A percentile compares a stretch with the other conserved stretches of the same genome.
Conservation (phyloP, 495 filamentous ascomycete genomes). For the Stereocaulon alpinum region DNA sequence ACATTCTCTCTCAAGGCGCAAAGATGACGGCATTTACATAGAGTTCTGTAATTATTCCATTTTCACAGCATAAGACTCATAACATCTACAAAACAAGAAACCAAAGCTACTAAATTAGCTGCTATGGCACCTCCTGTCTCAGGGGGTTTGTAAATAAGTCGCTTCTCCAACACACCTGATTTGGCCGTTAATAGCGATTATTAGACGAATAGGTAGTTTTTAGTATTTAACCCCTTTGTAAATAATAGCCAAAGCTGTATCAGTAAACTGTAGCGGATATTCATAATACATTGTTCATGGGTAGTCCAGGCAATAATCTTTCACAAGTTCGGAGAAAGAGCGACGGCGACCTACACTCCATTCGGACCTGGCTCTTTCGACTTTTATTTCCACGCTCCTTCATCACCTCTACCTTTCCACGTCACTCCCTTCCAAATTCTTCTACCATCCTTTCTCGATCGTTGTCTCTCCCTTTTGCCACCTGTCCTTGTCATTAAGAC, state of each 20-base stretch:
- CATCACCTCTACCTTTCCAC: conserved; percentile 29
- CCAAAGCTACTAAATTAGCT: too few species aligned
- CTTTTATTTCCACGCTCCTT: conserved; percentile 21
- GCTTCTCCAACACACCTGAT: background rate
- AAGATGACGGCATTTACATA: too few species aligned
- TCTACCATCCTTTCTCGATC: conserved; percentile 25
- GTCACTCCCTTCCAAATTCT: conserved; percentile 28
- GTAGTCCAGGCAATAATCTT: background rate
- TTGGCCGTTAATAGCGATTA: too few species aligned
- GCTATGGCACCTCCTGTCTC: background rate
- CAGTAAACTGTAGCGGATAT: background rate
- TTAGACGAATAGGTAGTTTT: too few species aligned
- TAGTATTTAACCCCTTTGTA: background rate
- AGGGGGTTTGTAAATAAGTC: background rate
- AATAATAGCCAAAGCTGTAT: background rate
- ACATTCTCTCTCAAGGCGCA: too few species aligned
- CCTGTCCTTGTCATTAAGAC: conserved; percentile 23
- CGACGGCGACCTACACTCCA: conserved; percentile 11
- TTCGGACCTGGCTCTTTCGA: conserved; percentile 3
- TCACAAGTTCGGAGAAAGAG: conserved; percentile 8
- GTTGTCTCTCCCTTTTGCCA: conserved; percentile 19
- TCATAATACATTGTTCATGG: background rate
- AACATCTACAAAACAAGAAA: too few species aligned
- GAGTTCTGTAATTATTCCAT: too few species aligned
- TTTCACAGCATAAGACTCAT: too few species aligned